Conservation (phyloP, 2,329 filamentous ascomycete genomes). For the Xylaria sp. region DNA sequence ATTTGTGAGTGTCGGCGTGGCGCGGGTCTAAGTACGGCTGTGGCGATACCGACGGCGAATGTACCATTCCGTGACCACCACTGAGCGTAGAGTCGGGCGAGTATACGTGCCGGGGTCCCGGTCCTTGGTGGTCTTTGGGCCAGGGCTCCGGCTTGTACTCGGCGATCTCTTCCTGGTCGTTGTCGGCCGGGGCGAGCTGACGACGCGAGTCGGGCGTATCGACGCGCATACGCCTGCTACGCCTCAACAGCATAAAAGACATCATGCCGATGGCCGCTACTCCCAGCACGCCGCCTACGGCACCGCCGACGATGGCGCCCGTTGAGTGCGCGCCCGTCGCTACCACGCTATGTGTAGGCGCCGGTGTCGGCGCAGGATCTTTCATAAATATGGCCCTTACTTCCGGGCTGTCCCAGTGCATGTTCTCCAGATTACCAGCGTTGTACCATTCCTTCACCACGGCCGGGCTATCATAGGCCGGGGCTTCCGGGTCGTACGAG, state of each 20-base stretch:
- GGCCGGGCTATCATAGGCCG: constrained; percentile 49
- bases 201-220: constrained; percentile 14
- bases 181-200: constrained; percentile 2
- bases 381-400: constrained; percentile 44
- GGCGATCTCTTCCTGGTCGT: constrained; percentile 33
- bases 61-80: neutral
- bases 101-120: constrained; percentile 17
- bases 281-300: constrained; percentile 40
- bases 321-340: constrained; percentile 22
- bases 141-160: constrained; percentile 45
- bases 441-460: constrained; percentile 50
- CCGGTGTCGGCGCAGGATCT: neutral
- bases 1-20: neutral
- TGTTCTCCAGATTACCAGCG: constrained; percentile 42
- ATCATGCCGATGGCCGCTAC: constrained; percentile 27
- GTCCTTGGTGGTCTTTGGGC: constrained; percentile 26
- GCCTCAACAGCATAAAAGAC: constrained; percentile 33
- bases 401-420: constrained; percentile 44
- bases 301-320: constrained; percentile 42
- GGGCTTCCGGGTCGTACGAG: constrained; percentile 49
- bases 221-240: constrained; percentile 22
- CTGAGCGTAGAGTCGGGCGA: constrained; percentile 32
- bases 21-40: neutral
- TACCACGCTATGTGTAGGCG: neutral
- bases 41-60: constrained; percentile 22